phyloP scores from a whole-genome alignment of 805 yeast species.

The Cyberlindnera petersonii region DNA sequence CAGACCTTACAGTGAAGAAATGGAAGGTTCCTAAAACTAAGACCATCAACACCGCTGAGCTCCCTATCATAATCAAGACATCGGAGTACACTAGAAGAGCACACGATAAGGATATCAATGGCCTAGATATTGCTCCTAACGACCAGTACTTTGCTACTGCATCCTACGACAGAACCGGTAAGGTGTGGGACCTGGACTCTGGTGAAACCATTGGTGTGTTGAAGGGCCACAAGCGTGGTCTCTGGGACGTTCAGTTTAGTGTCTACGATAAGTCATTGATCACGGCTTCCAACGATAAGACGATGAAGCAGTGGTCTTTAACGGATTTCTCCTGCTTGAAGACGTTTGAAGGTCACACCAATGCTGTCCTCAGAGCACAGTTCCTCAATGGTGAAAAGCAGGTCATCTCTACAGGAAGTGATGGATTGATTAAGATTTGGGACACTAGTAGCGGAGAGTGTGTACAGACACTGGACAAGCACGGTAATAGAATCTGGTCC shows the following conservation, averaged over 20 bases:
- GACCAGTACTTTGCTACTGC: slow-evolving; percentile 89
- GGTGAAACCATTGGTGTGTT: slow-evolving; percentile 86
- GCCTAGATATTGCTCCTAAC: slow-evolving; percentile 86
- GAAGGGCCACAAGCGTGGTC: slow-evolving; percentile 89
- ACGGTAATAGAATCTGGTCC: slow-evolving; percentile 94
- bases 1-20: slow-evolving; percentile 79
- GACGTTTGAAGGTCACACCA: slow-evolving; percentile 93
- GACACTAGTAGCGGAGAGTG: slow-evolving; percentile 74
- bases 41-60: slow-evolving; percentile 36
- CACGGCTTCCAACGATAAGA: slow-evolving; percentile 91
- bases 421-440: slow-evolving; percentile 92
- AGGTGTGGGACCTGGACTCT: slow-evolving; percentile 79
- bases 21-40: slow-evolving; percentile 82
- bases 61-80: slow-evolving; percentile 40
- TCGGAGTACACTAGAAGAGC: slow-evolving; percentile 92
- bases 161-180: slow-evolving; percentile 87
- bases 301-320: slow-evolving; percentile 85
- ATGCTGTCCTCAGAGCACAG: slow-evolving; percentile 79
- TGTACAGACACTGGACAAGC: slow-evolving; percentile 83
- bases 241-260: slow-evolving; percentile 88
- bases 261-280: slow-evolving; percentile 70
- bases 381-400: slow-evolving; percentile 67
- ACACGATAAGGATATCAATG: slow-evolving; percentile 93
- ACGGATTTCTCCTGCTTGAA: slow-evolving; percentile 68
- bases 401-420: slow-evolving; percentile 79